phyloP scores from a whole-genome alignment of 768 basidiomycete genomes.

The Arthromyces matolae region DNA sequence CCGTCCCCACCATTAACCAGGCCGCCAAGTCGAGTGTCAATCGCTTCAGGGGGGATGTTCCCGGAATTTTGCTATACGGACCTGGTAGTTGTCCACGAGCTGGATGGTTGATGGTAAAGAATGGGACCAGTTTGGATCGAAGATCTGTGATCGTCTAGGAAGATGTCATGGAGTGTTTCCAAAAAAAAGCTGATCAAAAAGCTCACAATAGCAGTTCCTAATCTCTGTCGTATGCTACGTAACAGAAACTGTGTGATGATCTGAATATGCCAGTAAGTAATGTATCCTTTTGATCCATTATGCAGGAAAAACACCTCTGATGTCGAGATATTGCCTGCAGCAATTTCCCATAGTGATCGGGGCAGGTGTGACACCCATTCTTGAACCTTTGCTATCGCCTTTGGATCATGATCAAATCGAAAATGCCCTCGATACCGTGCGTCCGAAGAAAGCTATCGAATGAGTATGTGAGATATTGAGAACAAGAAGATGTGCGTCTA shows the following conservation, averaged over 20 bases:
- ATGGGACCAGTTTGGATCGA: constrained; percentile 66
- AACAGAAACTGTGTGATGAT: constrained; percentile 62
- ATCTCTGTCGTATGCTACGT: constrained; percentile 53
- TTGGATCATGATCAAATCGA: constrained; percentile 27
- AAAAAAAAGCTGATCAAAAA: background rate
- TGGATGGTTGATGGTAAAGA: constrained; percentile 77
- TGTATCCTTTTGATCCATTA: no score
- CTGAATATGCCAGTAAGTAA: no score
- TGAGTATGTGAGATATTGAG: constrained; percentile 4
- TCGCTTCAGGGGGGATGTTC: constrained; percentile 38
- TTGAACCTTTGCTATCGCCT: constrained; percentile 34
- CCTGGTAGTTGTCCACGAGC: constrained; percentile 68
- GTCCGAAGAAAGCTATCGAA: constrained; percentile 57
- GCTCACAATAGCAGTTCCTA: constrained; percentile 5
- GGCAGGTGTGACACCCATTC: constrained; percentile 79
- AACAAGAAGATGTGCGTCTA: constrained; percentile 9
- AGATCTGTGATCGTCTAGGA: constrained; percentile 47
- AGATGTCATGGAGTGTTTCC: background rate
- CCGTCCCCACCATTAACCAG: constrained; percentile 23
- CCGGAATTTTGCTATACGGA: constrained; percentile 70
- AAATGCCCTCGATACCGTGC: constrained; percentile 50
- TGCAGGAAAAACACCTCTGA: constrained; percentile 51
- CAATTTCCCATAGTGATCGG: constrained; percentile 82
- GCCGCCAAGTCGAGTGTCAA: constrained; percentile 64
- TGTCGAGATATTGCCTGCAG: constrained; percentile 46